A percentile compares a stretch with the other conserved stretches of the same genome.
These are phyloP conservation scores for Trichoderma atrobrunneum DNA, from an alignment of 2,329 filamentous ascomycete species.

Conservation along the genomic window DNA sequence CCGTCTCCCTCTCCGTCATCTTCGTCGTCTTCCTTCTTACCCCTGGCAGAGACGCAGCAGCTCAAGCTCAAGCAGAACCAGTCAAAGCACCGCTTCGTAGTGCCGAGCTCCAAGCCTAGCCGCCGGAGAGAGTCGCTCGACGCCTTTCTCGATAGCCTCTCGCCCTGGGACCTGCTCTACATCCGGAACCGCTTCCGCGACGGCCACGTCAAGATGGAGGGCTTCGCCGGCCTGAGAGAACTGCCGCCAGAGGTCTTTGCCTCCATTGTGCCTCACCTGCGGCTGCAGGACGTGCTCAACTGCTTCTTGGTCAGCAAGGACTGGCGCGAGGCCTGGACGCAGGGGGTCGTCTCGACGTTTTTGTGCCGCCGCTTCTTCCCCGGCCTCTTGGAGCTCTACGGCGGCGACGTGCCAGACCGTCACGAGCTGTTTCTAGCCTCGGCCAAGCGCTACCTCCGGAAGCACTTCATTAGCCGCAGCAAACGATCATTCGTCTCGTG, in stretches of 20 bases:
- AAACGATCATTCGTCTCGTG: conserved; percentile 20
- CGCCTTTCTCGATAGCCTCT: conserved; percentile 26
- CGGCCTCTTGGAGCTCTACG: conserved; percentile 25
- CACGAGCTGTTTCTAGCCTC: conserved; percentile 21
- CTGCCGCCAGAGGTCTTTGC: conserved; percentile 31
- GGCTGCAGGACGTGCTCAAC: conserved; percentile 26
- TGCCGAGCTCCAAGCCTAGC: neutral
- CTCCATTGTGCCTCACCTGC: conserved; percentile 24
- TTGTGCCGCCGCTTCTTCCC: conserved; percentile 30
- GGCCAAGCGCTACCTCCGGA: conserved; percentile 20
- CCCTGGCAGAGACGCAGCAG: neutral
- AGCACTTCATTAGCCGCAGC: conserved; percentile 9
- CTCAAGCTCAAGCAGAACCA: neutral
- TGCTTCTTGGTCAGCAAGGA: conserved; percentile 28
- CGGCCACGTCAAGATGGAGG: conserved; percentile 21
- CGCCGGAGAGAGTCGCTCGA: conserved; percentile 24
- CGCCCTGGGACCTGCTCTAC: conserved; percentile 30
- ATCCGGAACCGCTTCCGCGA: conserved; percentile 25
- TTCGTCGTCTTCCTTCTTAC: neutral
- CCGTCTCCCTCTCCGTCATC: neutral
- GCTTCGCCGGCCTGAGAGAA: conserved; percentile 27
- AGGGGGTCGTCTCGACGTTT: conserved; percentile 22
- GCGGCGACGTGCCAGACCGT: conserved; percentile 11
- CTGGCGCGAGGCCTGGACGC: conserved; percentile 30
- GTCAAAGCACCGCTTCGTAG: neutral